Conservation (phyloP, 495 filamentous ascomycete genomes). For the Rhypophila decipiens region DNA sequence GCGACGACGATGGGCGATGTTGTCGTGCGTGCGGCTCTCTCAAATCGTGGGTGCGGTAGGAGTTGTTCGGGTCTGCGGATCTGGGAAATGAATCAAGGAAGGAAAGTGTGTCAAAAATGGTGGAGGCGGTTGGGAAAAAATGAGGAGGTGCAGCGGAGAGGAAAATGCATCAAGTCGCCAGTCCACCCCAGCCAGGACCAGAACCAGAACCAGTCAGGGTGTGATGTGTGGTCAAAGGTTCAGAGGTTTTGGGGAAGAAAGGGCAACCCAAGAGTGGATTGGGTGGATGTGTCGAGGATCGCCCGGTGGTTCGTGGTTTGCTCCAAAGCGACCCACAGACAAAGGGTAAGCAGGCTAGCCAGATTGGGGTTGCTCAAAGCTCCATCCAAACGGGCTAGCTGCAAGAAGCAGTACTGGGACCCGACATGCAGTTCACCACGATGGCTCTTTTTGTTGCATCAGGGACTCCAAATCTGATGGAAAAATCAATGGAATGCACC, state of each 20-base stretch:
- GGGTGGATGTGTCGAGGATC: conserved; percentile 9
- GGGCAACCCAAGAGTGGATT: conserved; percentile 10
- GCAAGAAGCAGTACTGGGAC: background rate
- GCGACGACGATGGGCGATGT: background rate
- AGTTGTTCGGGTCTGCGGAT: conserved; percentile 4
- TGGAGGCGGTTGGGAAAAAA: conserved; percentile 27
- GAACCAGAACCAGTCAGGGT: conserved; percentile 21
- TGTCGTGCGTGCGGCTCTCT: background rate
- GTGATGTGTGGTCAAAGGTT: conserved; percentile 26
- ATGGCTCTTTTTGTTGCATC: no score
- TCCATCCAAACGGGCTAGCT: background rate
- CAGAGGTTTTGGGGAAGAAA: conserved; percentile 13
- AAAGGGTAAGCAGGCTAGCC: conserved; percentile 4
- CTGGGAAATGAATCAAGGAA: conserved; percentile 4
- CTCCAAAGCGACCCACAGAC: no score
- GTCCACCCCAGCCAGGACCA: conserved; percentile 19
- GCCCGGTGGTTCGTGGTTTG: conserved; percentile 4
- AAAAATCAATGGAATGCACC: no score
- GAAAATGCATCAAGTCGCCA: conserved; percentile 14
- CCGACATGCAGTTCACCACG: no score
- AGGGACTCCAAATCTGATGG: background rate
- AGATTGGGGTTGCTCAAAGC: background rate
- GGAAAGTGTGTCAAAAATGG: conserved; percentile 3
- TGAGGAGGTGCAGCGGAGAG: conserved; percentile 32
- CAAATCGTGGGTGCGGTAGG: background rate